Evolutionary conservation across 2,329 filamentous ascomycete genomes (phyloP), one percentile per base, ranked within the genome.

Genomic region (Claviceps purpurea): DNA sequence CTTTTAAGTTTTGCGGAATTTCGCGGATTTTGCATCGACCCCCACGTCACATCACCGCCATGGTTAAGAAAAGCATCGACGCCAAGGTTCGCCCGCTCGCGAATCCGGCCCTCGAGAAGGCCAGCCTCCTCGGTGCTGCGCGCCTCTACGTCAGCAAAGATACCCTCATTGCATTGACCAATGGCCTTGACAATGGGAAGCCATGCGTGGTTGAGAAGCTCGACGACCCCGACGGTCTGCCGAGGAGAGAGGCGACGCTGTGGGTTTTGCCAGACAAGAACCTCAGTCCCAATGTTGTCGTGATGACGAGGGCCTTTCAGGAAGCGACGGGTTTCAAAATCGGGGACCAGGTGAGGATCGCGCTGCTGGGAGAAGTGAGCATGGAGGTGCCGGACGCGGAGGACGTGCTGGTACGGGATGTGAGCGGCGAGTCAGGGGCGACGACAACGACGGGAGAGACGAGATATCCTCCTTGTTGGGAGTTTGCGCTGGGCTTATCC

Each of bases 241-340:
- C 58, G 37, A 61, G 62, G 26, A 67, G 71, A 16, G 72, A 78
- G 58, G 76, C 74, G 5, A 69, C 73, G 34, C 67, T 77, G 1
- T 78, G 74, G 69, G 69, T 71, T 0, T 65, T 75, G 16, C 71
- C 74, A 2, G 73, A 75, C 45, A 76, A 83, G 63, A 81, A 82
- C 60, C 71, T 88, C 58, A 77, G 82, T 61, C 80, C 79, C 57
- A 78, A 83, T 56, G 74, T 88, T 52, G 72, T 86, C 49, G 76
- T 90, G 72, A 79, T 87, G 71, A 83, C 87, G 22, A 83, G 87
- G 56, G 74, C 80, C 5, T 79, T 94, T 51, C 84, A 87, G 56
- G 83, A 86, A 39, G 77, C 80, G 6, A 85, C 85, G 58, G 80
- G 79, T 1, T 77, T 95, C 59, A 84, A 84, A 55, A 72, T 93